Conservation (phyloP, 2,329 filamentous ascomycete species). For the Penicillium crustosum region DNA sequence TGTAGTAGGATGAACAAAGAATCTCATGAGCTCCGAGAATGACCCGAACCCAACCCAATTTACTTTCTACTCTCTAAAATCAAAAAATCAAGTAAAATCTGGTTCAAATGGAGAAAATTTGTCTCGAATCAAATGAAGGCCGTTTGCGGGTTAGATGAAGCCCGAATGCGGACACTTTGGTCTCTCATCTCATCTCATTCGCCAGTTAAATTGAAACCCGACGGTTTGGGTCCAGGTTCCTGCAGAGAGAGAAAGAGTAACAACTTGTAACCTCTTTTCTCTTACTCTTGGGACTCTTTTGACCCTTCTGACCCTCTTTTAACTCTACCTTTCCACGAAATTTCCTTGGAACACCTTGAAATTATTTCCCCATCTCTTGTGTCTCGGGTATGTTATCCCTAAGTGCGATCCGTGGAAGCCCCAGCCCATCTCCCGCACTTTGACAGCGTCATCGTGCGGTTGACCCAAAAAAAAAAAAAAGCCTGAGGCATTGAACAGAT, state of each 20-base stretch:
- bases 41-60: too few species aligned
- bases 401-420: constrained; percentile 31
- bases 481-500: background rate
- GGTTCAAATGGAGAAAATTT: background rate
- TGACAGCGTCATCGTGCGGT: constrained; percentile 33
- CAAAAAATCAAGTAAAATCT: background rate
- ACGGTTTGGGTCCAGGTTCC: constrained; percentile 2
- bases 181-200: background rate
- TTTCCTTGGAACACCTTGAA: background rate
- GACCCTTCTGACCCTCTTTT: too few species aligned
- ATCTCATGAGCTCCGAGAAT: too few species aligned
- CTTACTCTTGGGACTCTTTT: background rate
- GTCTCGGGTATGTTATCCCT: constrained; percentile 9
- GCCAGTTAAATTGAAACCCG: background rate
- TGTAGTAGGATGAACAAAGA: too few species aligned
- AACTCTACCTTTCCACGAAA: background rate
- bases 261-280: background rate
- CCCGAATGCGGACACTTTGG: background rate
- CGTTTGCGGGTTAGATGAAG: background rate
- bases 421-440: constrained; percentile 36
- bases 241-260: background rate
- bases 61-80: too few species aligned
- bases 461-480: constrained; percentile 26
- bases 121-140: background rate
- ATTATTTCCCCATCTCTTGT: background rate